phyloP scores from a whole-genome alignment of 2,329 filamentous ascomycete species.

The Aspergillus pseudonomiae region DNA sequence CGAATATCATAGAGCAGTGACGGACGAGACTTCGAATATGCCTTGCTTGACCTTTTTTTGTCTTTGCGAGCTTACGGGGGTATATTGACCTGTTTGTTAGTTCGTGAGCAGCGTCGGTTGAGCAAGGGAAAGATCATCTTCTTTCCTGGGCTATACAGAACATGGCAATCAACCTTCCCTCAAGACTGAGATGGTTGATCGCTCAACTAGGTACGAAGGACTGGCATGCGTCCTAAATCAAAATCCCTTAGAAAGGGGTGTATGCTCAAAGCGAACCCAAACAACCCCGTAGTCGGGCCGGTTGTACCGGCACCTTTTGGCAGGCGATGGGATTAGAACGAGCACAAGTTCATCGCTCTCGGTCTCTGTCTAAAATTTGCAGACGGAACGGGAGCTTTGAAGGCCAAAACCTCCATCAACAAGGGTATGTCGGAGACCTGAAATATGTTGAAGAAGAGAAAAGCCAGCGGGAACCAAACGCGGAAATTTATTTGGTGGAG shows the following conservation, averaged over 20 bases:
- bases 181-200: background rate
- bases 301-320: slow-evolving; percentile 22
- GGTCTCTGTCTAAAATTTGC: slow-evolving; percentile 48
- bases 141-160: slow-evolving; percentile 8
- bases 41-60: slow-evolving; percentile 21
- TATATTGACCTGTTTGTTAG: slow-evolving; percentile 12
- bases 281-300: slow-evolving; percentile 30
- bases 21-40: slow-evolving; percentile 51
- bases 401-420: slow-evolving; percentile 34
- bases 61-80: background rate
- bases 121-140: slow-evolving; percentile 15
- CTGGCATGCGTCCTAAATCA: background rate
- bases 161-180: background rate
- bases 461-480: slow-evolving; percentile 22
- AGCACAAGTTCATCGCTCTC: slow-evolving; percentile 42
- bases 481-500: slow-evolving; percentile 15
- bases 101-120: background rate
- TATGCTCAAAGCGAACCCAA: slow-evolving; percentile 52
- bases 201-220: background rate
- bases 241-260: slow-evolving; percentile 25
- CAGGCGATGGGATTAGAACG: slow-evolving; percentile 48
- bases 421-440: slow-evolving; percentile 51
- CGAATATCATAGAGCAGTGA: slow-evolving; percentile 45
- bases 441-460: slow-evolving; percentile 32
- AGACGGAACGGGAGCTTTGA: slow-evolving; percentile 34